Evolutionary conservation across 768 basidiomycete species (phyloP).

Genomic region (Xerocomus potaroensis): DNA sequence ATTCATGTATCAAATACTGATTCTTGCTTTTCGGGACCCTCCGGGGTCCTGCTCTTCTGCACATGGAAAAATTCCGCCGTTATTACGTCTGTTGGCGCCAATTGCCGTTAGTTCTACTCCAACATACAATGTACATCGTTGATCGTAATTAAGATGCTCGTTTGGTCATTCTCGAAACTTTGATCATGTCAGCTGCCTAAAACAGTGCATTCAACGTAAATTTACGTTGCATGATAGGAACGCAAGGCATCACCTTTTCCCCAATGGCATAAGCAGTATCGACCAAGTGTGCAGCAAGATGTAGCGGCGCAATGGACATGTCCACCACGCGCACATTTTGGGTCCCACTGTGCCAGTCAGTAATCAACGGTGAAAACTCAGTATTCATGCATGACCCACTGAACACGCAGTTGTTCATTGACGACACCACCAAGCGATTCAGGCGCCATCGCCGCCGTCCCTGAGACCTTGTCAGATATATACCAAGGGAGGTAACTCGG

Average conservation of each 20-base stretch:
- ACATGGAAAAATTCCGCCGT: too few relatives aligned
- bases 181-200: slow-evolving; percentile 13
- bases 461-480: slow-evolving; percentile 6
- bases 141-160: too few relatives aligned
- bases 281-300: slow-evolving; percentile 12
- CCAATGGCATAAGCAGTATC: slow-evolving; percentile 19
- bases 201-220: neutral
- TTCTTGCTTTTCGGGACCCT: too few relatives aligned
- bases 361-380: neutral
- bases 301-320: slow-evolving; percentile 14
- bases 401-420: slow-evolving; percentile 12
- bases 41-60: too few relatives aligned
- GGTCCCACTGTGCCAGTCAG: slow-evolving; percentile 8
- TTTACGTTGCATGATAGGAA: neutral
- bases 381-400: slow-evolving; percentile 6
- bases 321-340: slow-evolving; percentile 16
- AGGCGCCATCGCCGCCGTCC: slow-evolving; percentile 19
- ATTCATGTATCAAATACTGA: too few relatives aligned
- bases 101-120: too few relatives aligned
- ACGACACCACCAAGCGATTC: slow-evolving; percentile 16
- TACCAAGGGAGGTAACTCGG: neutral
- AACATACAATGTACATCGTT: too few relatives aligned
- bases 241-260: slow-evolving; percentile 9
- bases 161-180: neutral
- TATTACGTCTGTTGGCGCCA: too few relatives aligned